These are phyloP conservation scores for Phytophthora macrochlamydospora DNA, from an alignment of 352 stramenopile genomes.

Conservation along the genomic window DNA sequence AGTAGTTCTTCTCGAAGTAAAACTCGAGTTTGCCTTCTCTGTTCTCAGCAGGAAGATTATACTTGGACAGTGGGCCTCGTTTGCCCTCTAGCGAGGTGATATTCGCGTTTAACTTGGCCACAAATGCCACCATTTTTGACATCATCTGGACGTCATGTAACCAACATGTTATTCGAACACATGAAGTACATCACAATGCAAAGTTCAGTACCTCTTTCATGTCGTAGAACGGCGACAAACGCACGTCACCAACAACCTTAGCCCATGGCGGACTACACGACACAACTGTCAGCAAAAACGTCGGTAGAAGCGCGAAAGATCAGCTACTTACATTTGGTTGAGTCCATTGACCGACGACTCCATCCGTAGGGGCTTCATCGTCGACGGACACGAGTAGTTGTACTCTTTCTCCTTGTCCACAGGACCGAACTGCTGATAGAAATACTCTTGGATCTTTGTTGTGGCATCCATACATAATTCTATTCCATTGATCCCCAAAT, in stretches of 20 bases:
- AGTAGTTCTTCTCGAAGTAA: slow-evolving; percentile 78
- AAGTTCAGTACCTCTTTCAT: slow-evolving; percentile 68
- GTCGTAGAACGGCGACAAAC: slow-evolving; percentile 93
- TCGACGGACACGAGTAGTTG: slow-evolving; percentile 90
- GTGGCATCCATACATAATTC: slow-evolving; percentile 91
- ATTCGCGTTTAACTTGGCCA: slow-evolving; percentile 89
- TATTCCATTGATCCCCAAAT: slow-evolving; percentile 90
- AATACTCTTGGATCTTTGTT: slow-evolving; percentile 84
- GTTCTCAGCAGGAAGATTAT: slow-evolving; percentile 85
- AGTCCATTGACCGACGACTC: slow-evolving; percentile 79
- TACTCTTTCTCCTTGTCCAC: slow-evolving; percentile 87
- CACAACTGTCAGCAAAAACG: background rate
- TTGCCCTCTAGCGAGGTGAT: slow-evolving; percentile 80
- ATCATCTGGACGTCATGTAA: slow-evolving; percentile 47
- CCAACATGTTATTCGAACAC: background rate
- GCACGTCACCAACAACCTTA: slow-evolving; percentile 91
- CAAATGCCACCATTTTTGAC: slow-evolving; percentile 78
- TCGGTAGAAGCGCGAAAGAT: background rate
- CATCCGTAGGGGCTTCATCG: slow-evolving; percentile 89
- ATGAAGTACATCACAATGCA: background rate
- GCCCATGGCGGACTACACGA: slow-evolving; percentile 80
- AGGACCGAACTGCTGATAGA: slow-evolving; percentile 90
- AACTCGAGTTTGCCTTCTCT: slow-evolving; percentile 87
- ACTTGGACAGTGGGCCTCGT: slow-evolving; percentile 91
- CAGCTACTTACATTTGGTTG: slow-evolving; percentile 72